Base-by-base conservation (phyloP, 306 rosid species). In the Fragaria iinumae region DNA sequence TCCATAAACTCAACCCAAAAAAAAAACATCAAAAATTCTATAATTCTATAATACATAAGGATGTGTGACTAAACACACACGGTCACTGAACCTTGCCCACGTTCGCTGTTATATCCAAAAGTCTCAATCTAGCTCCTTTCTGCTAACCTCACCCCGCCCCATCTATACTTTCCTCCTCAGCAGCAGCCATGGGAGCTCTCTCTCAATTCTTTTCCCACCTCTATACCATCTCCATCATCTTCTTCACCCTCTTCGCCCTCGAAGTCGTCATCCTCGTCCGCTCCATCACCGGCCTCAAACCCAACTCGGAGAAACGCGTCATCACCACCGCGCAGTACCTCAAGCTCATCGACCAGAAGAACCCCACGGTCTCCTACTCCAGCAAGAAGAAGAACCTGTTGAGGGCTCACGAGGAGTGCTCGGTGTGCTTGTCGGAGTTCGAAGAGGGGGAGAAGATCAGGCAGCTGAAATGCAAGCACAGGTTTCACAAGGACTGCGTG, bases 401-500 rank as follows among this genome's bases (percentile, higher is more conserved):
- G 12, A 12, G 27, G 45, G 27, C 72, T 16, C 44, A 18, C 14
- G 78, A 72, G 76, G 97, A 92, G 27, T 92, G 99, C 57, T 71
- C 89, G 39, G 97, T 96, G 25, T 96, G 99, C 83, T 84, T 96
- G 25, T 84, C 89, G 0, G 97, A 92, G 25, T 80, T 96, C 47
- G 86, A 89, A 50, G 98, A 90, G 76, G 99, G 97, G 1, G 97
- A 92, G 1, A 87, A 80, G 36, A 79, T 91, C 2, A 80, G 99
- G 80, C 84, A 68, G 72, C 84, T 96, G 76, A 85, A 85, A 32
- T 96, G 99, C 64, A 76, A 87, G 52, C 99, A 96, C 82, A 83
- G 88, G 9, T 96, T 92, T 79, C 99, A 92, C 74, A 86, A 69
- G 83, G 96, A 88, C 60, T 92, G 99, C 38, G 86, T 96, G 48